Base-by-base conservation (phyloP, 2,329 filamentous ascomycete genomes). In the Aspergillus sp. region DNA sequence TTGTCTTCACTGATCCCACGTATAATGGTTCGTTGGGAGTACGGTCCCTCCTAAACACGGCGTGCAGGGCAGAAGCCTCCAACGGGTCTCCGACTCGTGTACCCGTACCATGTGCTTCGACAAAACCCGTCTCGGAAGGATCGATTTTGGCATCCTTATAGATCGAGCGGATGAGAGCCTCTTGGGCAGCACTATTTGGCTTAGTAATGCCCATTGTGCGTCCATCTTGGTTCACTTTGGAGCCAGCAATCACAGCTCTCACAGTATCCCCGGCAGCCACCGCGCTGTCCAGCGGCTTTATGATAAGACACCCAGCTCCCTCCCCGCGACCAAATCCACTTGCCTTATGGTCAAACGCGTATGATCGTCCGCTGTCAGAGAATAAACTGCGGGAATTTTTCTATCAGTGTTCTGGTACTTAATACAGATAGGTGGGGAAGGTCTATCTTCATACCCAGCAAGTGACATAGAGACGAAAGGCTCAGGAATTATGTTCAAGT, bases 101-200 rank as follows among this genome's bases (percentile, higher is more conserved):
- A 5, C 77, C 78, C 0, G 78, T 80, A 12, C 77, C 77, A 55
- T 81, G 78, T 73, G 75, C 57, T 79, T 72, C 43, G 60, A 59
- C 49, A 54, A 67, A 50, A 1, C 54, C 57, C 12, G 52, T 58
- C 7, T 59, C 54, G 7, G 54, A 49, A 1, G 52, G 52, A 38
- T 68, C 59, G 2, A 72, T 54, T 0, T 63, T 57, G 26, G 64
- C 65, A 6, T 59, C 57, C 8, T 42, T 42, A 46, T 75, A 74
- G 0, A 64, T 63, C 1, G 59, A 41, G 1, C 57, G 52, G 29
- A 72, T 72, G 7, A 72, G 48, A 3, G 51, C 46, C 7, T 55
- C 57, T 52, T 74, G 71, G 0, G 70, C 66, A 4, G 50, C 44
- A 2, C 55, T 48, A 44, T 61, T 69, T 0, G 72, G 73, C 50